Percentiles rank a stretch among this genome's conserved stretches.
phyloP scores from a whole-genome alignment of 176 grass and related monocot genomes.

The Paspalum notatum region DNA sequence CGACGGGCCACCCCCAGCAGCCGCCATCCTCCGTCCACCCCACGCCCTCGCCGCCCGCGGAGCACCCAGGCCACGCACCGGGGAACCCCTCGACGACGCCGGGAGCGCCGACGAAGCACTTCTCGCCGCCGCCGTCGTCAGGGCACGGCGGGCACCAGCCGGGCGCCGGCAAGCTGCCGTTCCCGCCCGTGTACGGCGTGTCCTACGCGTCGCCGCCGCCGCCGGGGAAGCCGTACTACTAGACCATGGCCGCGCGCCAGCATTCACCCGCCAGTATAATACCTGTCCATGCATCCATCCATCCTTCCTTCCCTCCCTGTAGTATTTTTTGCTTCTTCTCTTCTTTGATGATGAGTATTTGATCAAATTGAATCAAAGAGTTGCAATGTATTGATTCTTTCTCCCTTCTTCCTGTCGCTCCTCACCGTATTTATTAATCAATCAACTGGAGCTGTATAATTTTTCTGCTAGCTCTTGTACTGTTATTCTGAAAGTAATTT shows the following conservation, averaged over 20 bases:
- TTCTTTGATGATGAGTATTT: constrained; percentile 31
- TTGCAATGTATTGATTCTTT: constrained; percentile 53
- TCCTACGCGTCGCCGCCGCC: constrained; percentile 72
- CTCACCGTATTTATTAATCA: constrained; percentile 35
- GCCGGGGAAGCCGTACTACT: constrained; percentile 55
- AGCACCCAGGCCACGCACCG: constrained; percentile 41
- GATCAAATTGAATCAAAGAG: constrained; percentile 55
- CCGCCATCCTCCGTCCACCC: constrained; percentile 32
- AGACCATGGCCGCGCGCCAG: not conserved
- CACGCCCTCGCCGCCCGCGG: constrained; percentile 29
- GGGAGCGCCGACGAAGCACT: constrained; percentile 29
- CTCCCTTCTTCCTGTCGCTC: not conserved
- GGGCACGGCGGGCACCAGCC: constrained; percentile 22
- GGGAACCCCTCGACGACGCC: constrained; percentile 36
- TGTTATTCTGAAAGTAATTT: not conserved
- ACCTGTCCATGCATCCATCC: constrained; percentile 6
- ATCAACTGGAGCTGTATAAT: constrained; percentile 27
- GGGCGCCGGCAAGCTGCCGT: constrained; percentile 38
- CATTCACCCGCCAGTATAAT: constrained; percentile 48
- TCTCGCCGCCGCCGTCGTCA: constrained; percentile 46
- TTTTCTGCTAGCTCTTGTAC: not conserved
- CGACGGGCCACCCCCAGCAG: constrained; percentile 34
- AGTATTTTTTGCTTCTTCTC: constrained; percentile 25
- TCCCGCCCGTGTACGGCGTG: constrained; percentile 71
- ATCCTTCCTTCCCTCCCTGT: not conserved